These are phyloP conservation scores for Juncus inflexus DNA, from an alignment of 176 grass and related monocot genomes.

Conservation along the genomic window DNA sequence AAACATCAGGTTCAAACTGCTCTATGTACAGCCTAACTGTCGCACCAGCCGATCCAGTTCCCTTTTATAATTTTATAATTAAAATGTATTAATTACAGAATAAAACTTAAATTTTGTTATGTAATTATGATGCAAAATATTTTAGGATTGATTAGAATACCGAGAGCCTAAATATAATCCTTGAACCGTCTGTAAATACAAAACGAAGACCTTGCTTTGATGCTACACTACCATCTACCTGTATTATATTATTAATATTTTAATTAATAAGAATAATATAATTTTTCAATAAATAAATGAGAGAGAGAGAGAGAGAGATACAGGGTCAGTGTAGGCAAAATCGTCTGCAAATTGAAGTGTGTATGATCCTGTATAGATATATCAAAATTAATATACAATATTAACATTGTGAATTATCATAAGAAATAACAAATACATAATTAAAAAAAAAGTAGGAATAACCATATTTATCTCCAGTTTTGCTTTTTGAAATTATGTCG, in stretches of 20 bases:
- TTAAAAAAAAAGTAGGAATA: constrained; percentile 21
- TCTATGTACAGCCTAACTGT: constrained; percentile 79
- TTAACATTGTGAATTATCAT: neutral
- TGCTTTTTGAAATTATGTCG: constrained; percentile 57
- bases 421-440: neutral
- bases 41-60: constrained; percentile 89
- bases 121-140: neutral
- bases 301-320: neutral
- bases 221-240: constrained; percentile 76
- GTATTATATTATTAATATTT: constrained; percentile 6
- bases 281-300: constrained; percentile 17
- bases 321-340: constrained; percentile 85
- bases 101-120: constrained; percentile 7
- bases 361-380: constrained; percentile 44
- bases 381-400: too few species aligned
- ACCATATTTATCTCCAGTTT: constrained; percentile 63
- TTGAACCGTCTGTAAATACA: constrained; percentile 79
- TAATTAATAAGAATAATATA: constrained; percentile 20
- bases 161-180: constrained; percentile 85
- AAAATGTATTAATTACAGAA: neutral
- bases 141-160: constrained; percentile 29
- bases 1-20: constrained; percentile 65
- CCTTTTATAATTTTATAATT: constrained; percentile 35
- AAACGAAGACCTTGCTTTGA: constrained; percentile 84
- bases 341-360: constrained; percentile 80